Base-by-base conservation (phyloP, 345 rosid species). In the Adansonia digitata region DNA sequence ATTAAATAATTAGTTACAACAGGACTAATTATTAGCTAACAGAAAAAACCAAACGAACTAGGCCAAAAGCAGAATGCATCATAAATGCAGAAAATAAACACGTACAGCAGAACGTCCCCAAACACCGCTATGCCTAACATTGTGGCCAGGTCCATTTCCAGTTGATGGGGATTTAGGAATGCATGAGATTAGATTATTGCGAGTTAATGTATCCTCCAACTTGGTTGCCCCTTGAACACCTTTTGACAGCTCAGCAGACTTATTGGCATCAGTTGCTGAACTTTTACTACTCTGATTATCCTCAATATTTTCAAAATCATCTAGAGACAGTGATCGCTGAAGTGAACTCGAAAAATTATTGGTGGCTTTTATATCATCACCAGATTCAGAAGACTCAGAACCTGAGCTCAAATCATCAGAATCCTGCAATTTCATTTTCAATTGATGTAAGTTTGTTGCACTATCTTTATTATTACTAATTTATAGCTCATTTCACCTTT, bases 41-140 rank as follows among this genome's bases (percentile, higher is more conserved):
- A 42, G 52, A 69, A 43, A 75, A 67, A 70, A 24, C 53, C 52
- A 77, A 78, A 46, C 42, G 43, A 75, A 72, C 15, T 42, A 77
- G 12, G 27, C 46, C 43, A 42, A 72, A 72, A 69, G 63, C 64
- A 59, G 71, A 56, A 48, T 55, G 37, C 35, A 65, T 35, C 48
- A 56, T 18, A 35, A 67, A 71, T 67, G 18, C 27, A 26, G 12
- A 77, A 76, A 66, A 64, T 35, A 69, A 37, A 61, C 77, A 90
- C 98, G 88, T 86, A 93, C 98, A 77, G 93, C 70, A 48, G 91
- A 78, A 79, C 91, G 90, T 53, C 93, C 90, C 97, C 91, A 88
- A 49, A 62, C 66, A 61, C 71, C 15, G 27, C 80, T 81, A 39
- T 14, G 80, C 78, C 79, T 85, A 72, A 37, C 72, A 26, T 82